Base-by-base conservation (phyloP, 306 rosid species). In the Vicia sativa region DNA sequence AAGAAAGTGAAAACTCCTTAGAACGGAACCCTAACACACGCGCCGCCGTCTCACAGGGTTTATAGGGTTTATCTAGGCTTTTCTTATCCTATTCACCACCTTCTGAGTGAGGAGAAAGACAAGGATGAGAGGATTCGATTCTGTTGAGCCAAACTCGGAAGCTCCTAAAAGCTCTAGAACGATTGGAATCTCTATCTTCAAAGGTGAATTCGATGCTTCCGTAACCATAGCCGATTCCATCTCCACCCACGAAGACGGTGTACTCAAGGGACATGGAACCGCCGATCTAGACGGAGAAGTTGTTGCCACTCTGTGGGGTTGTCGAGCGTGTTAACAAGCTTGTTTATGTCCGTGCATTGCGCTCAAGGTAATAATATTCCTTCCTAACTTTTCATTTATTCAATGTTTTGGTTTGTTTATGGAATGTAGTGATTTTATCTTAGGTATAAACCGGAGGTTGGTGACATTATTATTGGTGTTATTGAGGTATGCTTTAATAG, bases 391-490 rank as follows among this genome's bases (percentile, higher is more conserved):
- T 62, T 4, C 5, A 21, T 3, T 55, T 3, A 56, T 64, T 57
- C 12, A 38, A 1, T 65, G 10, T 25, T 71, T 26, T 71, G 12
- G 41, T 57, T 68, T 52, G 14, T 11, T 52, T 14, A 62, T 69
- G 23, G 64, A 48, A 41, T 67, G n/a, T 13, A 9, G 15, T 45
- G 34, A 12, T 2, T 26, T 3, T 56, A 46, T 76, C 5, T 14
- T 71, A 88, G 97, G 83, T 93, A 90, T 77, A 93, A 93, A 74
- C 97, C 98, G 0, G 98, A 93, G 78, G 96, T 88, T 69, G 98
- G 97, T 43, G 99, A 93, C 79, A 88, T 90, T 18, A 65, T 90
- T 42, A 81, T 90, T 10, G 95, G 99, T 73, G 96, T 88, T 70
- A 25, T 79, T 25, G 96, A 90, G 99, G 98, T 86, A 72, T 5